Evolutionary conservation across 1,139 yeast genomes (phyloP), one percentile per base, ranked within the genome.

Genomic region (Pichia sp.): DNA sequence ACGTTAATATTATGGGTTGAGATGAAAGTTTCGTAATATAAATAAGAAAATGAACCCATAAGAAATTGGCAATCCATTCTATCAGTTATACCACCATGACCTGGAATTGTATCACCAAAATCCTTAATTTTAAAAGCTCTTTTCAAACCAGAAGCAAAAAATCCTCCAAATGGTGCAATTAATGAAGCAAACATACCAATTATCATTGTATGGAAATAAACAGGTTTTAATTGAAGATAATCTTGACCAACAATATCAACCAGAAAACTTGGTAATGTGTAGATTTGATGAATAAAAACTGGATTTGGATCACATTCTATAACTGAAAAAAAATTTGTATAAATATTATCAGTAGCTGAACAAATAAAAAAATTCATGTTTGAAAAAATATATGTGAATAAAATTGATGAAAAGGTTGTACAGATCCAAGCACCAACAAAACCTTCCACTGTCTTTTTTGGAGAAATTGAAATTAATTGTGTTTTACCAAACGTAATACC

Each of bases 81-180:
- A 69, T 93, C 99, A 34, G 97, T 91, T 59, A 93, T 83, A 59
- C 99, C 99, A 56, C 99, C 99, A 66, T 93, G 99, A 41, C 99
- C 99, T 13, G 96, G 96, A 58, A 88, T 88, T 22, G 96, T 87
- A 66, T 87, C 91, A 56, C 96, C 96, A 65, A 88, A 88, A 68
- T 88, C 96, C 70, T 88, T 88, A 54, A 91, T 91, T 63, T 95
- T 87, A 73, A 93, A 91, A n/a, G 98, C 90, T 70, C 99, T 83
- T 73, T 93, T 93, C 62, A 95, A 77, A 16, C 99, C 99, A 49
- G 96, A 86, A 4, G 99, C 99, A 63, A 93, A 93, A 69, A 93
- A 93, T 0, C 99, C 99, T 51, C 99, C 99, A 67, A 93, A 93
- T 54, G 99, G 99, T 2, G 99, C 99, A 68, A 93, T 86, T 59